phyloP scores from a whole-genome alignment of 495 filamentous ascomycete species.

The Neurospora sp. region DNA sequence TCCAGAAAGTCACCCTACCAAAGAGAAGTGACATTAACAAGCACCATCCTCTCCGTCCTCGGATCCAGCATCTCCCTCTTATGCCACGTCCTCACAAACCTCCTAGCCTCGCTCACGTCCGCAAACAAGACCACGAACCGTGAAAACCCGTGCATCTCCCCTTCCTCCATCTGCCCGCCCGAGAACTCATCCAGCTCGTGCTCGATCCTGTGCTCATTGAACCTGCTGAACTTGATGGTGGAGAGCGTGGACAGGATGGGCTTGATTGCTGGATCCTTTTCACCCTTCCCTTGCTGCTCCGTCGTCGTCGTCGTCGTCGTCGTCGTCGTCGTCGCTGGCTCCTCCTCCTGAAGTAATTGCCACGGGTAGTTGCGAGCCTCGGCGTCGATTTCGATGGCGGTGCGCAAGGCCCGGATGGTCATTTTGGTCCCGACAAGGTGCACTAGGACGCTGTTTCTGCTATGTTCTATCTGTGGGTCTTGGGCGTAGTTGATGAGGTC shows the following conservation, averaged over 20 bases:
- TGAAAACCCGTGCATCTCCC: constrained; percentile 2
- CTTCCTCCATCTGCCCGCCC: background rate
- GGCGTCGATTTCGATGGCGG: constrained; percentile 35
- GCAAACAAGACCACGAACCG: constrained; percentile 41
- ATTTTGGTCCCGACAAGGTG: constrained; percentile 24
- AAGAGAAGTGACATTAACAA: constrained; percentile 35
- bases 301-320: background rate
- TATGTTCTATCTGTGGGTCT: constrained; percentile 28
- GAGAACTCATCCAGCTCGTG: background rate
- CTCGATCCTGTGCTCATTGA: background rate
- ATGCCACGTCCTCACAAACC: constrained; percentile 50
- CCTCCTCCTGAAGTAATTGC: constrained; percentile 18
- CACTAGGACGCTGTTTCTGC: constrained; percentile 28
- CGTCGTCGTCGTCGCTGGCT: constrained; percentile 16
- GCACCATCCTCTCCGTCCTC: constrained; percentile 8
- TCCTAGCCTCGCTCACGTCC: constrained; percentile 37
- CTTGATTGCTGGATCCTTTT: background rate
- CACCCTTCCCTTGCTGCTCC: background rate
- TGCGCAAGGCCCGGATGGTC: constrained; percentile 13
- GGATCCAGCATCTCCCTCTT: constrained; percentile 27
- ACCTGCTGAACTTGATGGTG: background rate
- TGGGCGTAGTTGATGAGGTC: constrained; percentile 4
- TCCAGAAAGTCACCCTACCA: constrained; percentile 24
- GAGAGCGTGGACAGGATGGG: background rate
- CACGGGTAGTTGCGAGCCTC: constrained; percentile 29